Percentiles rank a stretch among this genome's conserved stretches.
These are phyloP conservation scores for Scenedesmus sp. DNA, from an alignment of 163 green algal species.

Conservation along the genomic window DNA sequence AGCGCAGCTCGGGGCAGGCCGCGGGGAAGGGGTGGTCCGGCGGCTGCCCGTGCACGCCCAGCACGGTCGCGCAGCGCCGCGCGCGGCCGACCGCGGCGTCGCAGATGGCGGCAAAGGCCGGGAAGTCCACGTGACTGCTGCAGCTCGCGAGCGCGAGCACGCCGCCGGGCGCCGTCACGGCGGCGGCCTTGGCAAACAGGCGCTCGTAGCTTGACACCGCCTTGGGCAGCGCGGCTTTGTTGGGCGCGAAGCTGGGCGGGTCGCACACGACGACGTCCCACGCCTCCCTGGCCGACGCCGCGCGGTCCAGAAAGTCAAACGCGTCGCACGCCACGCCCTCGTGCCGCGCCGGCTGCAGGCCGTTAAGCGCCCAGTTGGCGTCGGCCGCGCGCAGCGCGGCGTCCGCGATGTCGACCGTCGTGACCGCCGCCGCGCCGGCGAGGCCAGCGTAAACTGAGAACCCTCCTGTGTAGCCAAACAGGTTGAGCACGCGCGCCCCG, in stretches of 20 bases:
- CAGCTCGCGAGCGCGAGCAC: constrained; percentile 57
- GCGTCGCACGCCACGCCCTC: constrained; percentile 43
- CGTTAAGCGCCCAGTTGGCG: constrained; percentile 64
- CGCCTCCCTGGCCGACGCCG: constrained; percentile 31
- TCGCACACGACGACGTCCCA: constrained; percentile 58
- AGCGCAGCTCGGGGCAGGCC: constrained; percentile 59
- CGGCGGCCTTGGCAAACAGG: constrained; percentile 54
- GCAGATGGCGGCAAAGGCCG: constrained; percentile 48
- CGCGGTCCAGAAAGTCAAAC: constrained; percentile 64
- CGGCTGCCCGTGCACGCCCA: constrained; percentile 52
- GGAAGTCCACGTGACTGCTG: constrained; percentile 56
- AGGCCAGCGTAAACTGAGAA: constrained; percentile 64
- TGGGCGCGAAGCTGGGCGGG: constrained; percentile 52
- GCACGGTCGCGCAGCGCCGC: constrained; percentile 46
- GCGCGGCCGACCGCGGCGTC: constrained; percentile 31
- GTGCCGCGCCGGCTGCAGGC: constrained; percentile 40
- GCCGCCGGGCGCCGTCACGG: constrained; percentile 48
- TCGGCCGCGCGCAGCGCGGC: constrained; percentile 46
- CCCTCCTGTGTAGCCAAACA: constrained; percentile 68
- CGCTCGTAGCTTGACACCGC: constrained; percentile 52
- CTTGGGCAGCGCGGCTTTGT: constrained; percentile 47
- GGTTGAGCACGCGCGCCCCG: constrained; percentile 52
- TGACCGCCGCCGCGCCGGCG: constrained; percentile 48
- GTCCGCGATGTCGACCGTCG: constrained; percentile 57
- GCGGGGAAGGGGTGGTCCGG: constrained; percentile 65